Evolutionary conservation across 75 land plant species (phyloP).

Genomic region (Picea sitchensis): DNA sequence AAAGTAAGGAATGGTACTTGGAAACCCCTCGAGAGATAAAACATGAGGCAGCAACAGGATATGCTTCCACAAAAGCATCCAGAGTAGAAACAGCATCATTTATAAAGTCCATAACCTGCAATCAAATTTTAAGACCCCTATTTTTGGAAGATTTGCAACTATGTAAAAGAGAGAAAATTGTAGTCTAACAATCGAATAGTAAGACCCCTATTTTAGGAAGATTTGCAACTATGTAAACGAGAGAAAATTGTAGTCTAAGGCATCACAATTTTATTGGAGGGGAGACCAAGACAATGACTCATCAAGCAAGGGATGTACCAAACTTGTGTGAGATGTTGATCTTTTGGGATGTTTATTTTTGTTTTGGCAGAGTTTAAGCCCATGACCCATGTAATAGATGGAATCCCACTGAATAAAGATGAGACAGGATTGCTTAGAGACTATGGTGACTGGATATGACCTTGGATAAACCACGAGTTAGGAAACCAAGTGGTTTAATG

Average conservation of each 20-base stretch:
- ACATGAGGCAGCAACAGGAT: constrained; percentile 66
- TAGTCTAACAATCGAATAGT: background rate
- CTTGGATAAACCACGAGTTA: too few relatives aligned
- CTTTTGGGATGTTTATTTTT: too few relatives aligned
- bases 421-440: too few relatives aligned
- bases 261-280: too few relatives aligned
- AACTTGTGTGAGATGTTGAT: too few relatives aligned
- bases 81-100: constrained; percentile 82
- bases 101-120: constrained; percentile 87
- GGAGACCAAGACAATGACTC: too few relatives aligned
- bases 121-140: background rate
- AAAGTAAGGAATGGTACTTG: constrained; percentile 2
- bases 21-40: constrained; percentile 41
- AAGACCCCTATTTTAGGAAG: background rate
- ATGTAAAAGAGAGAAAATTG: background rate
- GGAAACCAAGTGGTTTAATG: too few relatives aligned
- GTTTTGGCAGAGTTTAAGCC: too few relatives aligned
- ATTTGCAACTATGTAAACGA: background rate
- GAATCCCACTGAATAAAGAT: too few relatives aligned
- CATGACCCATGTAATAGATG: too few relatives aligned
- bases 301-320: too few relatives aligned
- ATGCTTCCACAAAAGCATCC: constrained; percentile 72
- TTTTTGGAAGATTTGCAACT: background rate
- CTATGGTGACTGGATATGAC: too few relatives aligned
- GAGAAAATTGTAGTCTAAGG: background rate